Evolutionary conservation across 768 basidiomycete genomes (phyloP), one percentile per base, ranked within the genome.

Genomic region (Russula sp.): DNA sequence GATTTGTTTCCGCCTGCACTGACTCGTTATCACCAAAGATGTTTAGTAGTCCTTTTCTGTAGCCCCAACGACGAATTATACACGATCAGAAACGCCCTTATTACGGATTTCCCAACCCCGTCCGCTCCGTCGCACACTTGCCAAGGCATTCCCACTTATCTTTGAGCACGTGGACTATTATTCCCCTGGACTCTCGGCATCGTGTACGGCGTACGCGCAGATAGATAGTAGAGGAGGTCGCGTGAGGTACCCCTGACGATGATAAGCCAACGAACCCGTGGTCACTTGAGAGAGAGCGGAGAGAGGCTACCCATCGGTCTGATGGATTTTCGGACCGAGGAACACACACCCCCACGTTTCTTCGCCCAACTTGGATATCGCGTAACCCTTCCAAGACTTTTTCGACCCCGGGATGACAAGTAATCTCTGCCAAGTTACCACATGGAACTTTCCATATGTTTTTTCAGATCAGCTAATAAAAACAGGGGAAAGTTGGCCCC

Each of bases 21-120:
- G 63, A 59, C 63, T n/a, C 11, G 44, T 58, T 49, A 49, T 64
- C 63, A 60, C 57, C 58, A 38, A 64, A 55, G 46, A 55, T 60
- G 63, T 64, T 55, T 64, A 56, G 46, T 62, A 48, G 36, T 49
- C 32, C n/a, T 30, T 49, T 49, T 50, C 38, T 64, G 63, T 64
- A 64, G 63, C 63, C 46, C 46, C 63, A 60, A 50, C 63, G 5
- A 60, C 53, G 48, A 64, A 64, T 48, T 55, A 64, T 56, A 48
- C 34, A 64, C 51, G 63, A 60, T 64, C 59, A 60, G 59, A 55
- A 55, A 60, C 53, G 22, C 11, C 46, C 26, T n/a, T 11, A 56
- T 38, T 42, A 64, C 30, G 53, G 36, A 60, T 55, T 24, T 40
- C 26, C 30, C 40, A 44, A 36, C 32, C 26, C 11, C 30, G 46